Conservation (phyloP, 2,329 filamentous ascomycete genomes). For the Arthroderma uncinatum region DNA sequence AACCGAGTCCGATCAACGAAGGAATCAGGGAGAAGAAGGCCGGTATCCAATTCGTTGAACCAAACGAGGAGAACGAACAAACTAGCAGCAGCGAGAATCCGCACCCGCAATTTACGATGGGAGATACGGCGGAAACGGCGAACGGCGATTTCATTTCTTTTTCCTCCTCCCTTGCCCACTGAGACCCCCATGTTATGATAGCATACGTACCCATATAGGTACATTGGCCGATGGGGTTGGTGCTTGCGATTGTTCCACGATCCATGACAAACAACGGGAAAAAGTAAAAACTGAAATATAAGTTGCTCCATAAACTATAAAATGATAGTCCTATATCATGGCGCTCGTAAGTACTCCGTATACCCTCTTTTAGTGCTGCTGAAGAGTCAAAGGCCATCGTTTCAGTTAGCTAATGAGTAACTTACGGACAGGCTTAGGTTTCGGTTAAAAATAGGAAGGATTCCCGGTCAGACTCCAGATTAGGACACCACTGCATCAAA, state of each 20-base stretch:
- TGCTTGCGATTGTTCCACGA: slow-evolving; percentile 1
- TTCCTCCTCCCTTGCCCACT: neutral
- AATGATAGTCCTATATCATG: neutral
- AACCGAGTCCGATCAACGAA: neutral
- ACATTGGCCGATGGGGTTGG: neutral
- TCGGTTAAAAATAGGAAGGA: neutral
- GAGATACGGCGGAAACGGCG: neutral
- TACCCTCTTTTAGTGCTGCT: neutral
- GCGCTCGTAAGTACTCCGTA: neutral
- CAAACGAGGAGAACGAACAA: neutral
- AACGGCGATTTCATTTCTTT: neutral
- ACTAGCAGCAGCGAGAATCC: neutral
- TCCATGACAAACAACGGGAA: slow-evolving; percentile 2
- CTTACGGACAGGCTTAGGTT: neutral
- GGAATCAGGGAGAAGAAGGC: neutral
- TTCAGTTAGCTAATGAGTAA: neutral
- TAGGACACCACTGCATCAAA: neutral
- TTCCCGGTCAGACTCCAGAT: neutral
- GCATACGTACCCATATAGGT: neutral
- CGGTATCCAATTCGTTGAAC: neutral
- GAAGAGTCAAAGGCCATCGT: neutral
- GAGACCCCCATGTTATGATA: neutral
- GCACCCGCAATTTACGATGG: neutral
- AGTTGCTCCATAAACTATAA: neutral
- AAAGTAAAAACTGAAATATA: no score